Evolutionary conservation across 257 asterid genomes (phyloP).

Genomic region (Capsicum baccatum): DNA sequence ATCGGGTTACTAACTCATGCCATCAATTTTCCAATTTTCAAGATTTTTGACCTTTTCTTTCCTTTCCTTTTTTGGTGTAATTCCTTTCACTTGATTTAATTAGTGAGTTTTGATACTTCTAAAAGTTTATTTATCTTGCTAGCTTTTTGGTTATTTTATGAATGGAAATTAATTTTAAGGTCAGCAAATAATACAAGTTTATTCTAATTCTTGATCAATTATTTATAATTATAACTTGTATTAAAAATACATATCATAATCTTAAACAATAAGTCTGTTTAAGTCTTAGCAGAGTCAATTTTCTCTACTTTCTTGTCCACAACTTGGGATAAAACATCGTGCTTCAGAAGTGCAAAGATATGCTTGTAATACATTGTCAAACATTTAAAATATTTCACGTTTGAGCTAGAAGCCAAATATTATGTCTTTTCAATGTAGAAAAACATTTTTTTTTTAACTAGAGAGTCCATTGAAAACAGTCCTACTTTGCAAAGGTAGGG

Average conservation of each 20-base stretch:
- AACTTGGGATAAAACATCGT: background rate
- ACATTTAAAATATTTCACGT: background rate
- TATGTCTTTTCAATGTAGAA: background rate
- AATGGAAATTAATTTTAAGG: background rate
- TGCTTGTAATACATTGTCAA: background rate
- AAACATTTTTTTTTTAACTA: background rate
- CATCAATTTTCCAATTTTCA: background rate
- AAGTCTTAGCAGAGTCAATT: background rate
- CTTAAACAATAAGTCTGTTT: too few relatives aligned
- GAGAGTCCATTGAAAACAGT: background rate
- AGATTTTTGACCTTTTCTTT: background rate
- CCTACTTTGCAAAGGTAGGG: background rate
- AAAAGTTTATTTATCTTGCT: background rate
- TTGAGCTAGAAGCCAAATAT: background rate
- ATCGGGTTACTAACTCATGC: conserved; percentile 17
- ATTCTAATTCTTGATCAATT: background rate
- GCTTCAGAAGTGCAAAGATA: background rate
- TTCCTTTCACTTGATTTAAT: background rate
- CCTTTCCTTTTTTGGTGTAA: background rate
- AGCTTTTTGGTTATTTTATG: background rate
- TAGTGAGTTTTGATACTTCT: background rate
- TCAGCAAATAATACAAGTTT: background rate
- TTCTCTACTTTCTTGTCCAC: background rate
- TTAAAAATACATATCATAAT: background rate
- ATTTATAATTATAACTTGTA: background rate